Evolutionary conservation across 306 rosid species (phyloP).

Genomic region (Corylus americana): DNA sequence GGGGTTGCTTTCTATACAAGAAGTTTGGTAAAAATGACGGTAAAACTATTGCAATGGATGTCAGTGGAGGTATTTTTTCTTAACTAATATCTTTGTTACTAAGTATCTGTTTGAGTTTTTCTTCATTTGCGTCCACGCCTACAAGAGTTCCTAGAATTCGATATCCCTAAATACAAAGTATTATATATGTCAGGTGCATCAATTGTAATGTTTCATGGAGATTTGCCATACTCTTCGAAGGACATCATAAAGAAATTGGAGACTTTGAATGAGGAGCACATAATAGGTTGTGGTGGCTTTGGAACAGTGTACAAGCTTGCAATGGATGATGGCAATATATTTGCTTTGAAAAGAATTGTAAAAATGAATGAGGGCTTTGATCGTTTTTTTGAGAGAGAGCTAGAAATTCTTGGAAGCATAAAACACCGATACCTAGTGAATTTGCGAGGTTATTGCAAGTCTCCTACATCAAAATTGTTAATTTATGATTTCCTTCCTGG

Average conservation of each 20-base stretch:
- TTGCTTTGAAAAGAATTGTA: slow-evolving; percentile 91
- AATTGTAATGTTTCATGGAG: slow-evolving; percentile 97
- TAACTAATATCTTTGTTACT: slow-evolving; percentile 28
- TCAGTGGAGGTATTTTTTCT: slow-evolving; percentile 72
- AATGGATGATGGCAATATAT: slow-evolving; percentile 94
- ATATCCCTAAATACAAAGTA: slow-evolving; percentile 24
- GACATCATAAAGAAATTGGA: slow-evolving; percentile 94
- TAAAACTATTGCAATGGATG: slow-evolving; percentile 72
- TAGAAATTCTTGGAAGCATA: slow-evolving; percentile 96
- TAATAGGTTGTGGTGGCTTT: slow-evolving; percentile 94
- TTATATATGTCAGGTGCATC: slow-evolving; percentile 74
- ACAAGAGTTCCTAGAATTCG: slow-evolving; percentile 26
- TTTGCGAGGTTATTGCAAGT: slow-evolving; percentile 95
- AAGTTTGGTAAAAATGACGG: slow-evolving; percentile 81
- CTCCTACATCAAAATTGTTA: slow-evolving; percentile 91
- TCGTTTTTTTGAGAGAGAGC: slow-evolving; percentile 97
- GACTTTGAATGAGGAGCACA: slow-evolving; percentile 84
- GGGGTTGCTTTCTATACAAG: slow-evolving; percentile 97
- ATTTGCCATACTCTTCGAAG: slow-evolving; percentile 95
- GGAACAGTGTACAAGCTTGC: slow-evolving; percentile 96
- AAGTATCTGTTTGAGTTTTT: slow-evolving; percentile 19
- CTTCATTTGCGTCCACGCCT: slow-evolving; percentile 21
- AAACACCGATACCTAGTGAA: slow-evolving; percentile 96
- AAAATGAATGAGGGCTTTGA: slow-evolving; percentile 93
- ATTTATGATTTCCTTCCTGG: slow-evolving; percentile 93